Evolutionary conservation across 225 moss, liverwort and hornwort species (phyloP), one percentile per base, ranked within the genome.

Genomic region (Polytrichum formosum): DNA sequence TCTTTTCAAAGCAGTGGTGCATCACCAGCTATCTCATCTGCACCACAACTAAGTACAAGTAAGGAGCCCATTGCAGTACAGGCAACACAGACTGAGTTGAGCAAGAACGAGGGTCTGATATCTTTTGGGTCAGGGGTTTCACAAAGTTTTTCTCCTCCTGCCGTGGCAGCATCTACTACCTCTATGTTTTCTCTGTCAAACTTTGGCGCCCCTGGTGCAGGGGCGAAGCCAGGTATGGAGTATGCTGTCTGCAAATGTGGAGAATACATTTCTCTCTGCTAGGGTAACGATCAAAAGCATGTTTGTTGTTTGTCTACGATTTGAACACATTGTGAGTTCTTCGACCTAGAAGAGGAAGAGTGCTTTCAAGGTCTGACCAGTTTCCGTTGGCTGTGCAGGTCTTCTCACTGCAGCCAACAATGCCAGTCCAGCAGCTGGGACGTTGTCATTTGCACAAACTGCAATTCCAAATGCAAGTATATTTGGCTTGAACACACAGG

Each of bases 161-260:
- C 65, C 66, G 54, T 29, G 10, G 65, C 82, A 37, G 59, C 75
- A 26, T 73, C 77, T 59, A 77, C 82, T 25, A 53, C 79, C 61
- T 84, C 88, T 20, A 75, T 66, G 1, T 77, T 88, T 71, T 82
- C 81, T 16, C 65, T 81, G 26, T 70, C 84, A 31, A 88, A 77
- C 75, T 84, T 88, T 28, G 84, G 84, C 61, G 66, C 74, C 33
- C 76, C 83, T 67, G 76, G 83, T 68, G 84, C 84, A 64, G 84
- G 79, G 68, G 79, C 81, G 18, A 79, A 82, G 73, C 80, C 79
- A 79, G 88, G 88, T 88, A 84, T 4, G 4, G 22, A 33, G 5
- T 21, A 5, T 35, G 7, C 46, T 33, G 16, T 46, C 4, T 46
- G 46, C 46, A 46, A 46, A 4, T 4, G 0, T 16, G 3, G 2